Percentiles rank a stretch among this genome's conserved stretches.
These are phyloP conservation scores for Dactylis glomerata DNA, from an alignment of 176 grass and related monocot genomes.

Conservation along the genomic window DNA sequence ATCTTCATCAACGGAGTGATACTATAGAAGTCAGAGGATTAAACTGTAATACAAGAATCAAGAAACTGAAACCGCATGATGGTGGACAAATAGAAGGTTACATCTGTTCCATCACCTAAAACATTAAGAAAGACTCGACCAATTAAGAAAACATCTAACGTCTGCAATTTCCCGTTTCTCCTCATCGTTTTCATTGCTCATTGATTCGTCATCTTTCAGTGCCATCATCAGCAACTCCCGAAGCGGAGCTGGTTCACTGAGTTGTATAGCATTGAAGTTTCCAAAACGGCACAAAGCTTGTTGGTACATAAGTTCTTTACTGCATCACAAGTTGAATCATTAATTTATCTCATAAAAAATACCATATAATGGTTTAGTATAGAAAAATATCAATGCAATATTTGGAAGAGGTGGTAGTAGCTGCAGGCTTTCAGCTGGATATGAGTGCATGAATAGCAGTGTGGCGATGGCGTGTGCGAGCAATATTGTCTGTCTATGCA, in stretches of 20 bases:
- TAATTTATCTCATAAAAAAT: neutral
- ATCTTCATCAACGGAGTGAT: neutral
- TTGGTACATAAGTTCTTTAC: slow-evolving; percentile 98
- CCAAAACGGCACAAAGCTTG: slow-evolving; percentile 79
- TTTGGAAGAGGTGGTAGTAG: neutral
- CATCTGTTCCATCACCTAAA: neutral
- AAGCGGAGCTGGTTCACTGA: slow-evolving; percentile 84
- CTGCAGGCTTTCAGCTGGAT: neutral
- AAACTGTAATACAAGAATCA: neutral
- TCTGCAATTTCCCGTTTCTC: slow-evolving; percentile 84
- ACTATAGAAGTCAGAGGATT: neutral
- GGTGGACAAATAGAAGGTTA: neutral
- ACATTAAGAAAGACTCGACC: neutral
- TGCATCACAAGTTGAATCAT: slow-evolving; percentile 39
- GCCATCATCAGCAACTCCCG: slow-evolving; percentile 75
- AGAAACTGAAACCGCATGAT: neutral
- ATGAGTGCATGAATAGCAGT: slow-evolving; percentile 3
- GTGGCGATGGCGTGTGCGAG: slow-evolving; percentile 14
- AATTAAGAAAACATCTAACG: slow-evolving; percentile 41
- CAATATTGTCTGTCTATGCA: neutral
- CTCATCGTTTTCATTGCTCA: slow-evolving; percentile 47
- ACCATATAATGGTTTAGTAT: neutral
- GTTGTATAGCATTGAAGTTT: slow-evolving; percentile 90
- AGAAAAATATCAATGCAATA: slow-evolving; percentile 23
- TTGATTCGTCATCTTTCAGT: slow-evolving; percentile 65